Evolutionary conservation across 768 basidiomycete genomes (phyloP).

Genomic region (Sistotremastrum niveocremeum): DNA sequence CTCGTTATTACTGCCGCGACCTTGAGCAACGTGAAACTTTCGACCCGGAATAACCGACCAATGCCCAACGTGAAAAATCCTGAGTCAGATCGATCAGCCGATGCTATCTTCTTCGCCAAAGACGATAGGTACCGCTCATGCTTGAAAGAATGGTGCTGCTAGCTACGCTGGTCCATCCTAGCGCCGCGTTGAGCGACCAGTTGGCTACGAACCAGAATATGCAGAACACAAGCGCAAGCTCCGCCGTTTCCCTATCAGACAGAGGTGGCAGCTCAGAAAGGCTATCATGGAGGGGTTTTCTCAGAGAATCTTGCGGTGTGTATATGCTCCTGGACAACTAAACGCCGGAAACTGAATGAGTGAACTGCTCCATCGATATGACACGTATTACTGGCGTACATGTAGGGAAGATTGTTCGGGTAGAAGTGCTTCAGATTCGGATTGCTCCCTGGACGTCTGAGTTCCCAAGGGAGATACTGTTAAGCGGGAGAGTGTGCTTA

Average conservation of each 20-base stretch:
- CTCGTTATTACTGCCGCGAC: slow-evolving; percentile 65
- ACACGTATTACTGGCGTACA: background rate
- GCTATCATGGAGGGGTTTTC: no score
- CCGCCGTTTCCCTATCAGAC: slow-evolving; percentile 56
- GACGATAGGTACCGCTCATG: slow-evolving; percentile 58
- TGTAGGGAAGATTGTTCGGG: background rate
- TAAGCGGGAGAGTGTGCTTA: background rate
- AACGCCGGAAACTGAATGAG: no score
- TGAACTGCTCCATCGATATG: no score
- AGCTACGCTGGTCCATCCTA: slow-evolving; percentile 86
- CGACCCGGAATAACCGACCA: slow-evolving; percentile 73
- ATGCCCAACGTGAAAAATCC: slow-evolving; percentile 89
- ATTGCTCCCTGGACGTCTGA: background rate
- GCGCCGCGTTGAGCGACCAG: slow-evolving; percentile 74
- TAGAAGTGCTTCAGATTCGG: background rate
- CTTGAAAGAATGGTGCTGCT: slow-evolving; percentile 83
- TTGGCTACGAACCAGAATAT: slow-evolving; percentile 92
- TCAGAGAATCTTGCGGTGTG: no score
- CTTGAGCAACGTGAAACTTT: slow-evolving; percentile 60
- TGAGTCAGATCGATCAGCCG: slow-evolving; percentile 15
- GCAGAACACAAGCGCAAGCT: slow-evolving; percentile 70
- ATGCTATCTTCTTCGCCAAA: background rate
- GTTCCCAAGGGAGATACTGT: no score
- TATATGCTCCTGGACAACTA: background rate
- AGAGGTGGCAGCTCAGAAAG: slow-evolving; percentile 25